phyloP scores from a whole-genome alignment of 2,329 filamentous ascomycete species.

The Rosellinia necatrix region DNA sequence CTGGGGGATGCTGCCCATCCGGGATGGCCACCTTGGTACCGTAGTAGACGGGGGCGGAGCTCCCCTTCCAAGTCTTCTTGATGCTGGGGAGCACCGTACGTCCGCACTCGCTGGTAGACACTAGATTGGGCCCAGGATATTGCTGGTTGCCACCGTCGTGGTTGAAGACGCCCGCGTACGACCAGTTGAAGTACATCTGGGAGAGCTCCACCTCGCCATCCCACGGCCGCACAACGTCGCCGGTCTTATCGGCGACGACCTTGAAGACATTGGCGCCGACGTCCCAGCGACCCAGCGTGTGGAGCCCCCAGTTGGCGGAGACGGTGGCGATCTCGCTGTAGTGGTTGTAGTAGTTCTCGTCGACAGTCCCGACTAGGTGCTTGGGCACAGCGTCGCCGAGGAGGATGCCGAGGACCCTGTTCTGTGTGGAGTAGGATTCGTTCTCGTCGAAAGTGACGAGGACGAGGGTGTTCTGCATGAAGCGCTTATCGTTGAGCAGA shows the following conservation, averaged over 20 bases:
- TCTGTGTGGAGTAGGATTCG: conserved; percentile 67
- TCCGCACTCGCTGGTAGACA: conserved; percentile 29
- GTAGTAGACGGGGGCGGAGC: conserved; percentile 49
- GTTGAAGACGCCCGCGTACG: conserved; percentile 57
- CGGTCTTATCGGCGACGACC: conserved; percentile 63
- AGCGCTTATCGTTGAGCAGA: conserved; percentile 69
- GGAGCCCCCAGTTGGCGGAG: conserved; percentile 70
- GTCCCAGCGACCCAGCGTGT: conserved; percentile 73
- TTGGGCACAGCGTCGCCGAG: conserved; percentile 74
- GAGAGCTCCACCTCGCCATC: conserved; percentile 42
- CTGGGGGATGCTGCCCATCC: conserved; percentile 50
- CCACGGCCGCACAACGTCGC: conserved; percentile 54
- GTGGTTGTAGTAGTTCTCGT: conserved; percentile 73
- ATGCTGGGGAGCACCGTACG: conserved; percentile 47
- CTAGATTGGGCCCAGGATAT: conserved; percentile 49
- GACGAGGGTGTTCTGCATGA: conserved; percentile 77
- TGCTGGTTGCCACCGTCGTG: conserved; percentile 40
- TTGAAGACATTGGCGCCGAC: conserved; percentile 73
- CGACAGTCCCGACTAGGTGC: conserved; percentile 68
- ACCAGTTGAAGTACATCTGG: conserved; percentile 56
- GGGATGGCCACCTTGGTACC: conserved; percentile 44
- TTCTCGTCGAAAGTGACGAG: conserved; percentile 82
- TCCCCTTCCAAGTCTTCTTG: conserved; percentile 45
- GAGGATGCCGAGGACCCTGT: conserved; percentile 72
- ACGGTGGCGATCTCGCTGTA: conserved; percentile 72